Evolutionary conservation across 441 rosid species (phyloP).

Genomic region (Breynia disticha): DNA sequence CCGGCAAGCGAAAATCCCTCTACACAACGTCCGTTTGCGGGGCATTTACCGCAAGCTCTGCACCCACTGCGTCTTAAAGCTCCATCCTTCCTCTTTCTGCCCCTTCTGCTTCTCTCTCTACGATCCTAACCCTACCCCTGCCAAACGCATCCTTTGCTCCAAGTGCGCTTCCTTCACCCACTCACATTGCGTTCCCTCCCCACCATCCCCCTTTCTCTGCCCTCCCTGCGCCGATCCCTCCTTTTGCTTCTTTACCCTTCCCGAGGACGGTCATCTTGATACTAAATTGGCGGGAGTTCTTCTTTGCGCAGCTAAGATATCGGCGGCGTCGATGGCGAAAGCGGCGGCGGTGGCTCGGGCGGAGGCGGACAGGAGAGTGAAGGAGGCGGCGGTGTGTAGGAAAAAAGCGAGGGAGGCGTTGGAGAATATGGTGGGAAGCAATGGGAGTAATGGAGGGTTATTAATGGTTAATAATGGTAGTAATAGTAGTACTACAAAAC

Average conservation of each 20-base stretch:
- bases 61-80: slow-evolving; percentile 62
- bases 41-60: slow-evolving; percentile 51
- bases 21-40: slow-evolving; percentile 44
- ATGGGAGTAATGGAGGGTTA: too few species aligned
- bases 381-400: slow-evolving; percentile 46
- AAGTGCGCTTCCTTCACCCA: slow-evolving; percentile 57
- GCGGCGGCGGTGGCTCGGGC: slow-evolving; percentile 31
- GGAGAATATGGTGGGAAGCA: slow-evolving; percentile 16
- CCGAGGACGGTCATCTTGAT: slow-evolving; percentile 3
- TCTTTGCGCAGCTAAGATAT: slow-evolving; percentile 53
- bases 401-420: slow-evolving; percentile 61
- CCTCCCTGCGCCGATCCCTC: slow-evolving; percentile 54
- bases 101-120: slow-evolving; percentile 45
- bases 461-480: too few species aligned
- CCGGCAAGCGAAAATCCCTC: slow-evolving; percentile 23
- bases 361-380: slow-evolving; percentile 42
- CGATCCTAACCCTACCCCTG: slow-evolving; percentile 27
- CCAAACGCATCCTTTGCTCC: slow-evolving; percentile 36
- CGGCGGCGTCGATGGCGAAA: slow-evolving; percentile 36
- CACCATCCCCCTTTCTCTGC: slow-evolving; percentile 30
- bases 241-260: slow-evolving; percentile 39
- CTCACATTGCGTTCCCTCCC: slow-evolving; percentile 32
- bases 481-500: too few species aligned
- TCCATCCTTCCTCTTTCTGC: slow-evolving; percentile 51
- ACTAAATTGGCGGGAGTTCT: slow-evolving; percentile 31